Evolutionary conservation across 1,139 yeast genomes (phyloP), one percentile per base, ranked within the genome.

Genomic region (Suhomyces chickasaworum): DNA sequence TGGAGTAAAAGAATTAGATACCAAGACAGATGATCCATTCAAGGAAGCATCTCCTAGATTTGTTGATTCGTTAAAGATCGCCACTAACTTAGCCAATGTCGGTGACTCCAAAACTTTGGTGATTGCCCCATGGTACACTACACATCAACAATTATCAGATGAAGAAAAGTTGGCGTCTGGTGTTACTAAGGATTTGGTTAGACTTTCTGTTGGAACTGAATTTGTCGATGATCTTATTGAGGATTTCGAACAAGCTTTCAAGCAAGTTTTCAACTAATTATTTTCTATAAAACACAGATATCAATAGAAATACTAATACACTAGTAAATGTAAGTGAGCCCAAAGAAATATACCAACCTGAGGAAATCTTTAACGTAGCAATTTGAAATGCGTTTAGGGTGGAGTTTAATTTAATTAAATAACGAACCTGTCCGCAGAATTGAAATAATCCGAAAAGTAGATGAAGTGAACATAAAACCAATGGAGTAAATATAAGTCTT

Each of bases 41-140:
- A 65, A 81, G 56, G 86, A 83, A 55, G 81, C 90, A 39, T 89
- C 95, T 57, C 91, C 91, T 42, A 78, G 75, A 58, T 88, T 90
- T 52, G 97, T 89, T 50, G 97, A 90, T 67, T 71, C 69, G 55
- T 80, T 93, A 66, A 80, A 89, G 68, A 71, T 93, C 48, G 95
- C 96, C 48, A 84, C 96, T 31, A 89, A 90, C 73, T 80, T 93
- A 65, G 98, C 99, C 48, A 93, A 93, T 61, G 97, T 93, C 49
- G 98, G 99, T 64, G 99, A 93, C 64, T 83, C 91, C 44, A 93
- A 91, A 75, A 89, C 98, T 37, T 79, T 93, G 64, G 95, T 91
- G 47, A 91, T 93, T 68, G 91, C 97, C 50, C 99, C 98, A 54
- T 90, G 84, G 76, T 89, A 80, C 71, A 93, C 98, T 43, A 93